phyloP scores from a whole-genome alignment of 1,284 basidiomycete species.

The Marasmius oreades region DNA sequence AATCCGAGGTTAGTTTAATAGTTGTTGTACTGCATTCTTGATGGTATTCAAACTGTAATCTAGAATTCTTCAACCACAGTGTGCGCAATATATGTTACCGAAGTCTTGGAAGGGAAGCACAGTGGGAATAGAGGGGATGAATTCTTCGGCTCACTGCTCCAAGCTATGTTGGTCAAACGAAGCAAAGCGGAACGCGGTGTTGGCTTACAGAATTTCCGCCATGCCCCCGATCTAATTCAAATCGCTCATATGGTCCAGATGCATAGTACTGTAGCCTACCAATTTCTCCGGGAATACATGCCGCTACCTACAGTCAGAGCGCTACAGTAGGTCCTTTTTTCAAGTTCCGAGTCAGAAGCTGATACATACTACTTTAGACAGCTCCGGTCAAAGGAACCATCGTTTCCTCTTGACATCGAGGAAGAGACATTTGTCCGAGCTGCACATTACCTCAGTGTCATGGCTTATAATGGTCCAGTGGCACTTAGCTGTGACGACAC shows the following conservation, averaged over 20 bases:
- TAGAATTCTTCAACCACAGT: not conserved
- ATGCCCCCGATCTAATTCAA: not conserved
- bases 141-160: not conserved
- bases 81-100: not conserved
- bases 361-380: not conserved
- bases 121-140: not conserved
- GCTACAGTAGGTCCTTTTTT: not conserved
- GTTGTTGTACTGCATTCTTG: too few species aligned
- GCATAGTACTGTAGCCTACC: not conserved
- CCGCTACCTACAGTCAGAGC: not conserved
- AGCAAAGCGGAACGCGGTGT: not conserved
- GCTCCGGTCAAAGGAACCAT: slow-evolving; percentile 9
- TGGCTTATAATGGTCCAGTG: slow-evolving; percentile 23
- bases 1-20: not conserved
- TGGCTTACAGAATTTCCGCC: not conserved
- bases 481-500: slow-evolving; percentile 28
- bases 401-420: slow-evolving; percentile 21
- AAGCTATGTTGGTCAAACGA: not conserved
- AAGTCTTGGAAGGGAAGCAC: not conserved
- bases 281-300: not conserved
- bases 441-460: slow-evolving; percentile 5
- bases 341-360: not conserved
- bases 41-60: too few species aligned
- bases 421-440: slow-evolving; percentile 18
- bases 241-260: not conserved